Base-by-base conservation (phyloP, 805 yeast genomes). In the Kurtzmaniella cleridarum region DNA sequence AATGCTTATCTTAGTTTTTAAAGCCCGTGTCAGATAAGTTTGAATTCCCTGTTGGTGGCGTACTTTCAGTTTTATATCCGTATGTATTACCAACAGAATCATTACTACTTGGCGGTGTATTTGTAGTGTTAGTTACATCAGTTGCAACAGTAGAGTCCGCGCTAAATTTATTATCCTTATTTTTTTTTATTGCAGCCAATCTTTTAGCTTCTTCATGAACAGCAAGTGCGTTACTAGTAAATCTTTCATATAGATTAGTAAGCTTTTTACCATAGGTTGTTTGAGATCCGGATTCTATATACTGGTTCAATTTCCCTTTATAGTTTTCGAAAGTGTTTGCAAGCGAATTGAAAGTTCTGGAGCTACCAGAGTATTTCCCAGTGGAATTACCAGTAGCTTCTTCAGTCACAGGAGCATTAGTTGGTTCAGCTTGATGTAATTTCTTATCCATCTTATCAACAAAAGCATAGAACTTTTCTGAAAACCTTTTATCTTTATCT, bases 151-250 rank as follows among this genome's bases (percentile, higher is more conserved):
- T 35, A 16, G 29, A 20, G 24, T 20, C 24, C 24, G 8, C 38
- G 35, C 39, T 43, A 27, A 15, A 29, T 18, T 29, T 36, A 27
- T 12, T 27, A 9, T 34, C 41, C 46, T 57, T 45, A 24, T 53
- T 51, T 51, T 68, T 69, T 59, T 81, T 76, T 53, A 81, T 52
- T 28, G 75, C 81, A 15, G 84, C 84, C 54, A 84, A 69, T 50
- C 91, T 70, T 47, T 70, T 69, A 16, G 95, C 95, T 61, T 84
- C 91, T 39, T 68, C 72, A 57, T 85, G 90, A 35, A 84, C 84
- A 40, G 78, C 79, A 38, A 64, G 62, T 1, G 74, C 83, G 47
- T 79, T 84, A 41, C 65, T 67, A 13, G 74, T 74, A 30, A 78
- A 70, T 20, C 56, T 71, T 26, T 73, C 61, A 60, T 84, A 85